Base-by-base conservation (phyloP, 129 eudicot genomes). In the Scalesia atractyloides region DNA sequence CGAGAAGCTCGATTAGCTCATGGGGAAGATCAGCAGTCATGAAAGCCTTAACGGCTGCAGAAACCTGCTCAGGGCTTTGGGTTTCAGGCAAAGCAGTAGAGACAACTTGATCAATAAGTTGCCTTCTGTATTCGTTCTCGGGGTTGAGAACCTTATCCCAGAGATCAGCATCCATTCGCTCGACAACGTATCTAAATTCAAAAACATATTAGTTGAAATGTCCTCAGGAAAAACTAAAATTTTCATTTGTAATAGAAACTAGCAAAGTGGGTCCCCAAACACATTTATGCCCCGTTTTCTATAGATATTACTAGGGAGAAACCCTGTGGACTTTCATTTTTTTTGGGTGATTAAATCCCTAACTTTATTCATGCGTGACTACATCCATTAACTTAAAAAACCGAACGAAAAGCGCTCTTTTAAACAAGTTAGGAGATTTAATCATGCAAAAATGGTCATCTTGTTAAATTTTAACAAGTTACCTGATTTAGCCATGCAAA, bases 11-110 rank as follows among this genome's bases (percentile, higher is more conserved):
- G 47, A 95, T 95, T 46, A 95, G 80, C 71, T 95, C 99, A 56
- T 95, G 99, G 18, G 99, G 99, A 47, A 95, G 97, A 79, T 95
- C 99, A 57, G 99, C 99, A 14, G 99, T 88, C 99, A 95, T 95
- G 75, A 95, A 95, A 49, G 99, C 97, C 72, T 95, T 95, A 16
- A 95, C 99, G 44, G 99, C 99, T 14, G 99, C 96, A 72, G 99
- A 95, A 39, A 95, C 99, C 81, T 95, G 97, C 57, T 95, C 99
- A 0, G 99, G 99, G 78, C 96, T 88, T 86, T 95, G 91, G 94
- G 96, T 90, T 53, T 95, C 99, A 0, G 99, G 99, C 81, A 95
- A 65, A 61, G 99, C 90, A 61, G 95, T 85, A 15, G 99, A 95
- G 34, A 95, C 97, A 76, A 95, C 99, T 83, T 95, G 99, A 76